Base-by-base conservation (phyloP, 2,329 filamentous ascomycete genomes). In the Rhinocladiella similis region DNA sequence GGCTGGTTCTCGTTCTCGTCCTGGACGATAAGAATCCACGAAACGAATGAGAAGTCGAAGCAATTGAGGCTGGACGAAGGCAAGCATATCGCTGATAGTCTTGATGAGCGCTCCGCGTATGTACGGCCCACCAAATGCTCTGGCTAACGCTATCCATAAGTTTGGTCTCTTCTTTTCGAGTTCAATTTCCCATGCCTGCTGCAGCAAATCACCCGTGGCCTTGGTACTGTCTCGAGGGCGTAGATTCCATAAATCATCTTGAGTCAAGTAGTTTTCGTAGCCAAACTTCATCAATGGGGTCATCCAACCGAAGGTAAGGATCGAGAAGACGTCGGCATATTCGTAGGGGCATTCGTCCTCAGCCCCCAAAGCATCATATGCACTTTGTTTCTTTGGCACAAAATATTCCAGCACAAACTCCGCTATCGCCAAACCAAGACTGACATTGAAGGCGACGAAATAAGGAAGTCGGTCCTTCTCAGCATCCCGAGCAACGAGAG, bases 301-400 rank as follows among this genome's bases (percentile, higher is more conserved):
- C 93, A 99, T 97, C 94, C 94, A 99, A 53, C 89, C 87, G 72
- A 99, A 99, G 0, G 93, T 96, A 45, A 99, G 81, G 49, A 90
- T 85, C 3, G 93, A 96, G 75, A 99, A 99, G 50, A 97, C 80
- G 58, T 93, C 91, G 12, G 94, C 92, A 71, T 96, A 96, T 73
- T 97, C 92, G 60, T 90, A 86, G 0, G 80, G 80, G 59, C 86
- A 89, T 72, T 89, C 86, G 63, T 88, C 83, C 39, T 85, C 84
- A 57, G 87, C 83, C 5, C 84, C 85, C 47, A 89, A 71, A 5
- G 84, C 84, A 69, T 88, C 83, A 68, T 89, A 89, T 45, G 79
- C 83, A 65, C 84, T 89, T 57, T 85, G 75, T 63, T 83, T 84
- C 73, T 92, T 93, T n/a, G 90, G 90, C 70, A 92, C 86, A 16